These are phyloP conservation scores for Rhododendron molle DNA, from an alignment of 148 eudicot genomes.

Conservation along the genomic window DNA sequence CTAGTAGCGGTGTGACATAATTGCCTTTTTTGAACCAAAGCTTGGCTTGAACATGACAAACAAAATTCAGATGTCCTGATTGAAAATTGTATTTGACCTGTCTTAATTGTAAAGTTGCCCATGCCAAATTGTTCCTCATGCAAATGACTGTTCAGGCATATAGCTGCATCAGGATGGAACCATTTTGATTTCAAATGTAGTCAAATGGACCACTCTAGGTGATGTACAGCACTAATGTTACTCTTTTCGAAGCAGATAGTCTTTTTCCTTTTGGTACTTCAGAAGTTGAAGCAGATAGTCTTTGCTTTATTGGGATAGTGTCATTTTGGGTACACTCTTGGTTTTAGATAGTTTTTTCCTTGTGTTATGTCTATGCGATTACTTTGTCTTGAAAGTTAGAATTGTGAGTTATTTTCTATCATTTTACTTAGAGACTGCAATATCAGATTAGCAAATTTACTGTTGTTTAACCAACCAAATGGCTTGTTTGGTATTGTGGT, in stretches of 20 bases:
- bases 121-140: neutral
- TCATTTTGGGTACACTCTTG: neutral
- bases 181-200: neutral
- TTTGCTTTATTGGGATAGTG: neutral
- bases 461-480: too few species aligned
- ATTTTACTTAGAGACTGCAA: too few species aligned
- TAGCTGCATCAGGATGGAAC: neutral
- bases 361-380: neutral
- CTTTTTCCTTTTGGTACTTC: neutral
- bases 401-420: neutral
- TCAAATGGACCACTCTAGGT: neutral
- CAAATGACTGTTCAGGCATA: neutral
- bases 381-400: neutral
- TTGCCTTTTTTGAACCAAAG: neutral
- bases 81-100: neutral
- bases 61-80: neutral
- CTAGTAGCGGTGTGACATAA: neutral
- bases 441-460: too few species aligned
- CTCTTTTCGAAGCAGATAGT: neutral
- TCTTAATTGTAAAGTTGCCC: neutral
- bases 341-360: neutral
- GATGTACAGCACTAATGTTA: neutral
- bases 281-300: neutral
- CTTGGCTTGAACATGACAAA: neutral
- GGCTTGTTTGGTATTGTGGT: too few species aligned